Conservation (phyloP, 1,284 basidiomycete genomes). For the Boletus smithii region DNA sequence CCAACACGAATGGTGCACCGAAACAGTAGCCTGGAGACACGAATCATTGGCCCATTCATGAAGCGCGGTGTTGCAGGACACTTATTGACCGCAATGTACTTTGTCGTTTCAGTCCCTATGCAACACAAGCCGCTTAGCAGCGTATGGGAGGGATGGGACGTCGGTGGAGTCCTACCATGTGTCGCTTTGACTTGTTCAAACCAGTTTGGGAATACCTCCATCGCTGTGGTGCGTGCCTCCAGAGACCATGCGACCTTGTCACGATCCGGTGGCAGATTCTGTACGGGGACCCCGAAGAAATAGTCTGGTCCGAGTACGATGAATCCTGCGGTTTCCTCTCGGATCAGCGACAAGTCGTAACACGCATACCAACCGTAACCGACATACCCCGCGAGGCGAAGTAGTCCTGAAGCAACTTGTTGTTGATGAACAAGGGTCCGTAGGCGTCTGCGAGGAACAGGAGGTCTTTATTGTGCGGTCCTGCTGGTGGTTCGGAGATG, state of each 20-base stretch:
- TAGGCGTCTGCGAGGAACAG: constrained; percentile 49
- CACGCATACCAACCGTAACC: background rate
- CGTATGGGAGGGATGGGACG: background rate
- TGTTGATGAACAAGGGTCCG: constrained; percentile 48
- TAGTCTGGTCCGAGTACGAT: constrained; percentile 31
- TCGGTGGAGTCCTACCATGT: constrained; percentile 10
- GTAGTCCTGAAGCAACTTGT: constrained; percentile 48
- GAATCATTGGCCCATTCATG: background rate
- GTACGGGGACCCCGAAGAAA: constrained; percentile 23
- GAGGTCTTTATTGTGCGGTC: constrained; percentile 39
- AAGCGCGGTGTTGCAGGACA: background rate
- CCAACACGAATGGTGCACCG: constrained; percentile 49
- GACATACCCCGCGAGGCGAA: constrained; percentile 45
- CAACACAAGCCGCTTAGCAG: background rate
- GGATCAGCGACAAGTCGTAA: background rate
- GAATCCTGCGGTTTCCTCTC: constrained; percentile 19
- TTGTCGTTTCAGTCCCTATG: constrained; percentile 19
- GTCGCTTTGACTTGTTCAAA: constrained; percentile 17
- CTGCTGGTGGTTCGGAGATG: constrained; percentile 41
- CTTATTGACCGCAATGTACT: constrained; percentile 39
- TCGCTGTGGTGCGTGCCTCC: constrained; percentile 8
- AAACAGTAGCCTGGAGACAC: constrained; percentile 50
- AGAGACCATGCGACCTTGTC: constrained; percentile 19
- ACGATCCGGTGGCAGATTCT: constrained; percentile 5
- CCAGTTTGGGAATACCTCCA: constrained; percentile 24